Evolutionary conservation across 495 filamentous ascomycete species (phyloP).

Genomic region (Aspergillus indologenus): DNA sequence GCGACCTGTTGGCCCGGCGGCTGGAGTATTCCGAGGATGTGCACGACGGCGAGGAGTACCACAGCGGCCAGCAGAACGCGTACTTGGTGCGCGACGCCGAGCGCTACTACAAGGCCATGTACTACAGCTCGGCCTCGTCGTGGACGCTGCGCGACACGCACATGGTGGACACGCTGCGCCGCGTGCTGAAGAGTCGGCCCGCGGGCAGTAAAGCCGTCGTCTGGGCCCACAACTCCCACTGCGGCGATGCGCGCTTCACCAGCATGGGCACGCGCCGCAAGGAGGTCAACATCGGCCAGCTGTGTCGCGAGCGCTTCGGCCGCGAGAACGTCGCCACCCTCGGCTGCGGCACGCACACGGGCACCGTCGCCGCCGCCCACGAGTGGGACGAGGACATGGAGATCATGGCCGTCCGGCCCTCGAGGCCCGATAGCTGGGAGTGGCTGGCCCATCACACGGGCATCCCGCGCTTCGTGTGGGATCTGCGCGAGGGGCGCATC

Average conservation of each 20-base stretch:
- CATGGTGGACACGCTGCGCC: conserved; percentile 54
- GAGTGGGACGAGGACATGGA: conserved; percentile 58
- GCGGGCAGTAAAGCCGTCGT: conserved; percentile 48
- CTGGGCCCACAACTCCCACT: conserved; percentile 61
- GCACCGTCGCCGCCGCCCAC: conserved; percentile 55
- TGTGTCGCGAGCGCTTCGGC: conserved; percentile 51
- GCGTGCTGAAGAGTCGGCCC: conserved; percentile 44
- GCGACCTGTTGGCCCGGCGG: conserved; percentile 42
- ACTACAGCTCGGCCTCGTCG: conserved; percentile 51
- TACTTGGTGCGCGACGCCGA: conserved; percentile 54
- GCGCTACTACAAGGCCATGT: conserved; percentile 58
- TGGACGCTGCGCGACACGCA: conserved; percentile 59
- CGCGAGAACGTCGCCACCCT: conserved; percentile 46
- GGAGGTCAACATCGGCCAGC: conserved; percentile 56
- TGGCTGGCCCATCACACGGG: conserved; percentile 43
- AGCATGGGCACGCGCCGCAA: conserved; percentile 49
- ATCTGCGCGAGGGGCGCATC: conserved; percentile 42
- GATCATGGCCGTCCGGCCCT: conserved; percentile 48
- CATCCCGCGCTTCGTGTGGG: conserved; percentile 46
- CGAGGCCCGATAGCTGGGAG: conserved; percentile 45
- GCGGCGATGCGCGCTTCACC: conserved; percentile 57
- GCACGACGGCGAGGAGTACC: conserved; percentile 50
- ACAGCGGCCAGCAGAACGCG: conserved; percentile 55
- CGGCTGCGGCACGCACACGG: conserved; percentile 52
- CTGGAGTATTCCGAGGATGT: conserved; percentile 38